Conservation (phyloP, 2,329 filamentous ascomycete species). For the Ophiostoma australiae region DNA sequence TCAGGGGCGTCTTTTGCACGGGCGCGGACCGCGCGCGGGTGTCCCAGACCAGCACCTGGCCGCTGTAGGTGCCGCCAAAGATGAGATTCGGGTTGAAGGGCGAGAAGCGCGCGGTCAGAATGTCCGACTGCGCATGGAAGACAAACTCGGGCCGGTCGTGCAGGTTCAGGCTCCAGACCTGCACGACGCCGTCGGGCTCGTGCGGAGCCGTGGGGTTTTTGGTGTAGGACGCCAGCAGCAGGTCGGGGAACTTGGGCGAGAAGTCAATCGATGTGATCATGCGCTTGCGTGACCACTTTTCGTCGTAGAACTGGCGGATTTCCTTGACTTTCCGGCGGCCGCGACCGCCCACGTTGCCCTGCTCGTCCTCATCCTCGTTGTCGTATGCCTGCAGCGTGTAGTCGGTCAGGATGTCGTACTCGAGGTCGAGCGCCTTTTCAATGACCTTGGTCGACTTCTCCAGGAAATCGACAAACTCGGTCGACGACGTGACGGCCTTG, state of each 20-base stretch:
- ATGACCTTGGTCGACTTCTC: conserved; percentile 96
- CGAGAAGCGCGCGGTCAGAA: conserved; percentile 94
- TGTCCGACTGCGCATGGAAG: conserved; percentile 93
- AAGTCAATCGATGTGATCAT: conserved; percentile 96
- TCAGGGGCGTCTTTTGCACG: conserved; percentile 92
- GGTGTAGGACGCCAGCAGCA: conserved; percentile 90
- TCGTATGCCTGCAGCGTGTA: conserved; percentile 78
- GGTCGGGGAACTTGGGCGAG: conserved; percentile 89
- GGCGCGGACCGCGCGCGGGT: conserved; percentile 83
- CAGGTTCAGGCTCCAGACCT: conserved; percentile 95
- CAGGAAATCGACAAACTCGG: conserved; percentile 92
- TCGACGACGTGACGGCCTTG: conserved; percentile 81
- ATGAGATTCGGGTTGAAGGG: conserved; percentile 96
- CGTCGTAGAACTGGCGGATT: conserved; percentile 87
- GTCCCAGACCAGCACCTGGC: conserved; percentile 95
- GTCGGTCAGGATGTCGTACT: conserved; percentile 93
- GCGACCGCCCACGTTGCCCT: conserved; percentile 65
- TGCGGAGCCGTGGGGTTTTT: conserved; percentile 95
- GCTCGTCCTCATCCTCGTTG: conserved; percentile 76
- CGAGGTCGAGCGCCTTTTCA: conserved; percentile 87
- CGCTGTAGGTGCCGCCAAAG: conserved; percentile 91
- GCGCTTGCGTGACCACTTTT: conserved; percentile 93
- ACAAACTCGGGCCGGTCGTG: conserved; percentile 93
- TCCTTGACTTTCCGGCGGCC: conserved; percentile 76
- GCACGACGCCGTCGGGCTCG: conserved; percentile 86